These are phyloP conservation scores for Erodium moschatum DNA, from an alignment of 441 rosid species.

Conservation along the genomic window DNA sequence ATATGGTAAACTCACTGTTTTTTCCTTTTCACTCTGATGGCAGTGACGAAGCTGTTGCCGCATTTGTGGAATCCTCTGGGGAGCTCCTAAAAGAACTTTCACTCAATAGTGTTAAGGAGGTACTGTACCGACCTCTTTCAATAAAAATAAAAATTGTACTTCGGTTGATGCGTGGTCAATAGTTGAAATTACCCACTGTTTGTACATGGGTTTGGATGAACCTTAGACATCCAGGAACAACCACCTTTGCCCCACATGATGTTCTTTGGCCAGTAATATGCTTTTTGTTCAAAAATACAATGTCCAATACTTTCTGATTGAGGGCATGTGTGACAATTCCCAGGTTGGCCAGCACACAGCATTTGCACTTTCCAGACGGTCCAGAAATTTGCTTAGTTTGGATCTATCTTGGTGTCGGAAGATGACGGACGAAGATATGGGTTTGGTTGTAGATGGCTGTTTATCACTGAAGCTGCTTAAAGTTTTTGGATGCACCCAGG, in stretches of 20 bases:
- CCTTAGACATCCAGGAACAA: neutral
- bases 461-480: conserved; percentile 52
- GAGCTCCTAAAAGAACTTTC: conserved; percentile 51
- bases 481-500: conserved; percentile 89
- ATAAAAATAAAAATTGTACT: neutral
- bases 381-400: conserved; percentile 43
- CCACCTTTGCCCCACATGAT: neutral
- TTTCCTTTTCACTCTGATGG: conserved; percentile 12
- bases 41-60: conserved; percentile 90
- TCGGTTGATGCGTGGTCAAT: neutral
- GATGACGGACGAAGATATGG: conserved; percentile 53
- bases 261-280: neutral
- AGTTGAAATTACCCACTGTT: neutral
- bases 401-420: conserved; percentile 83
- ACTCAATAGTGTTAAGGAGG: conserved; percentile 66
- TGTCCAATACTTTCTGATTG: conserved; percentile 3
- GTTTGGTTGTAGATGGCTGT: conserved; percentile 80
- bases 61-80: conserved; percentile 71
- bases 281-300: neutral
- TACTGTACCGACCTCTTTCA: conserved; percentile 20
- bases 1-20: neutral
- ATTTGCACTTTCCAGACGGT: conserved; percentile 46
- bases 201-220: neutral
- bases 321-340: conserved; percentile 14
- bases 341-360: conserved; percentile 71